Evolutionary conservation across 345 rosid genomes (phyloP).

Genomic region (Syzygium grande): DNA sequence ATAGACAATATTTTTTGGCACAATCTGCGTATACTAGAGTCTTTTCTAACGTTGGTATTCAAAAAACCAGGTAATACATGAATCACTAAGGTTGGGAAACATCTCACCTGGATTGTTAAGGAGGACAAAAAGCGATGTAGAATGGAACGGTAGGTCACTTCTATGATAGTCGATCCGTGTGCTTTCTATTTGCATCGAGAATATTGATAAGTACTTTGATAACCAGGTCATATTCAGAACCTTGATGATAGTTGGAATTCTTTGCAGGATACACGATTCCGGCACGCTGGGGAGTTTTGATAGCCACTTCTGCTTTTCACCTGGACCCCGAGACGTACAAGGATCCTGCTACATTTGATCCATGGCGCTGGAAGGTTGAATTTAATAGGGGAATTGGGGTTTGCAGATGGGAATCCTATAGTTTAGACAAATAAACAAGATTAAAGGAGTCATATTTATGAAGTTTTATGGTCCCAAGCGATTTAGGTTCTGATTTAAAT

Average conservation of each 20-base stretch:
- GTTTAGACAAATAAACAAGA: background rate
- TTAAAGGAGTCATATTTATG: background rate
- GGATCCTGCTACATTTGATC: constrained; percentile 15
- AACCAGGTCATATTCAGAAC: background rate
- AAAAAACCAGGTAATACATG: background rate
- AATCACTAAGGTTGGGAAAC: background rate
- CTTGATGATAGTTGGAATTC: background rate
- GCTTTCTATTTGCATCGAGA: background rate
- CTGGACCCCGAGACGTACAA: constrained; percentile 7
- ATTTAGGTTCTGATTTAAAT: background rate
- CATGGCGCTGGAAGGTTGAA: constrained; percentile 16
- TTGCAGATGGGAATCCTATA: background rate
- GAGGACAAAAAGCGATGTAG: constrained; percentile 1
- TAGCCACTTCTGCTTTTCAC: constrained; percentile 6
- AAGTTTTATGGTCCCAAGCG: background rate
- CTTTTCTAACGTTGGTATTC: background rate
- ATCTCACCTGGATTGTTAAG: background rate
- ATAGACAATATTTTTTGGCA: background rate
- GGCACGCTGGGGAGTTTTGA: constrained; percentile 6
- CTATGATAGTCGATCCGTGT: background rate
- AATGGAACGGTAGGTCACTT: constrained; percentile 14
- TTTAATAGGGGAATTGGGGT: background rate
- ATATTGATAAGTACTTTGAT: background rate
- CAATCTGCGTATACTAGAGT: background rate
- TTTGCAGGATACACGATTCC: constrained; percentile 19